Conservation (phyloP, 2,329 filamentous ascomycete species). For the Albifimbria verrucaria region DNA sequence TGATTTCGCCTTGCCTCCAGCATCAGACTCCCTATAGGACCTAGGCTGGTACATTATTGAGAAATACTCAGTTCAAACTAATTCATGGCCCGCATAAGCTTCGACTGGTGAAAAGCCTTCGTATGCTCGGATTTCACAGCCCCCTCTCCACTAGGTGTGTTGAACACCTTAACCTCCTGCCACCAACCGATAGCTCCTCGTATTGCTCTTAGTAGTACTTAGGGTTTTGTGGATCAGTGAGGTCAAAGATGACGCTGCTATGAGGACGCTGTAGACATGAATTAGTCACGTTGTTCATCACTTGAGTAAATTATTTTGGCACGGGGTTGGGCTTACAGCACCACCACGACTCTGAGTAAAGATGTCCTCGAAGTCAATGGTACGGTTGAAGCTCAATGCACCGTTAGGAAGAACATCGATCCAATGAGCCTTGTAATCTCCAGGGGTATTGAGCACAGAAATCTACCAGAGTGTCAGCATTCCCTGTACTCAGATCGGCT, state of each 20-base stretch:
- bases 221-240: conserved; percentile 51
- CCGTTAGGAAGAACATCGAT: conserved; percentile 56
- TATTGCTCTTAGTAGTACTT: conserved; percentile 45
- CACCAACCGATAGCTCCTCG: too few relatives aligned
- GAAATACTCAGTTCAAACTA: too few relatives aligned
- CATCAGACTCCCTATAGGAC: too few relatives aligned
- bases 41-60: too few relatives aligned
- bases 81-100: too few relatives aligned
- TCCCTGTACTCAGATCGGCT: background rate
- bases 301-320: background rate
- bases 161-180: too few relatives aligned
- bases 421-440: conserved; percentile 60
- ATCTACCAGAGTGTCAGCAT: too few relatives aligned
- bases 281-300: background rate
- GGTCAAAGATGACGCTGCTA: conserved; percentile 53
- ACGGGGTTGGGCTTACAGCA: conserved; percentile 25
- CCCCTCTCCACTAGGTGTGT: too few relatives aligned
- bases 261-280: conserved; percentile 41
- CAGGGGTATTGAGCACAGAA: conserved; percentile 57
- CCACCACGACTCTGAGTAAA: conserved; percentile 52
- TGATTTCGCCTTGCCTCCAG: too few relatives aligned
- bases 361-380: conserved; percentile 52
- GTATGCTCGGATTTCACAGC: too few relatives aligned
- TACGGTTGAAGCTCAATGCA: conserved; percentile 55
- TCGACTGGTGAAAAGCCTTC: too few relatives aligned